Evolutionary conservation across 345 rosid species (phyloP), one percentile per base, ranked within the genome.

Genomic region (Populus nigra): DNA sequence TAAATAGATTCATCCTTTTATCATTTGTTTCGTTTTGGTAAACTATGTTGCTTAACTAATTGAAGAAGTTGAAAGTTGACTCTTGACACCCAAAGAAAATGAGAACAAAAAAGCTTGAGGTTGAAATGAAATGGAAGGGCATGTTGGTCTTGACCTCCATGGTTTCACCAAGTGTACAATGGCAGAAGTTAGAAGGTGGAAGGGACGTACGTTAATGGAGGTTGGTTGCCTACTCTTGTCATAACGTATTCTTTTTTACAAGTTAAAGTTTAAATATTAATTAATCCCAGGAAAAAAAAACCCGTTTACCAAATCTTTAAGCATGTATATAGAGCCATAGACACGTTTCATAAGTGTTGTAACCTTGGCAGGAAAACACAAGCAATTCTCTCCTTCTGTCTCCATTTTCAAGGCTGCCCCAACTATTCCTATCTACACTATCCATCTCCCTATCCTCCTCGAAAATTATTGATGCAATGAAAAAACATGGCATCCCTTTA

Each of bases 221-320:
- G 83, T 87, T 61, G 90, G 88, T 84, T 68, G 82, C 88, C 90
- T 82, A 84, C 86, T 72, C 81, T 74, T 79, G 67, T 84, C 73
- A 4, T 71, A 16, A 71, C 49, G 39, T 78, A 16, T 69, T 63
- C 38, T 43, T 4, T 73, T 65, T 38, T 31, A 31, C 31, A 33
- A 33, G 31, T 27, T 15, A 50, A 50, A 50, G n/a, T 4, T 50
- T 18, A 50, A 50, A 2, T 18, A 53, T 18, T n/a, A 57, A 57
- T 57, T 4, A n/a, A 57, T 68, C 72, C 50, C 16, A 27, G 18
- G 10, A 68, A 33, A 7, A 45, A 69, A 74, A 71, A 63, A 71
- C 18, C 71, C 71, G 76, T 55, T 84, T 72, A 80, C 76, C 82
- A 71, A 82, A 76, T 39, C 33, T 47, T 41, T 5, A 65, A 57